These are phyloP conservation scores for Dimargaris verticillata DNA, from an alignment of 192 early-diverging fungal genomes.

Conservation along the genomic window DNA sequence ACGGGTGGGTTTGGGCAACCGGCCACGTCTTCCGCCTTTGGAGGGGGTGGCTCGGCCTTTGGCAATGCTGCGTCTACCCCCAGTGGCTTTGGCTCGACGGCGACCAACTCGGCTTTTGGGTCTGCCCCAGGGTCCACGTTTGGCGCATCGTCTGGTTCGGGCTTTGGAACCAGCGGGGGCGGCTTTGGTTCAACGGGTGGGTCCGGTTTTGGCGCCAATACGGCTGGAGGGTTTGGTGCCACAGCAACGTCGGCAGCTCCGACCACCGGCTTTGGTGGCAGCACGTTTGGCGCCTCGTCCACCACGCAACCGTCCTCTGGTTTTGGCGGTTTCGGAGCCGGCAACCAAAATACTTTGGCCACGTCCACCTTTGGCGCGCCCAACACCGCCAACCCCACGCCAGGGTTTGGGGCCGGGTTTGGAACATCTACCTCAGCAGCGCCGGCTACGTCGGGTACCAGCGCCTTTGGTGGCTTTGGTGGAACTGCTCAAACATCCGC, in stretches of 20 bases:
- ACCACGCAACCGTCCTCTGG: slow-evolving; percentile 12
- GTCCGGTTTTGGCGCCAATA: slow-evolving; percentile 17
- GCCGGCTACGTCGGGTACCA: slow-evolving; percentile 9
- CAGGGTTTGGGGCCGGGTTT: slow-evolving; percentile 26
- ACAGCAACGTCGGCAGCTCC: background rate
- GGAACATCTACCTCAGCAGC: slow-evolving; percentile 13
- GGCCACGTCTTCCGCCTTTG: slow-evolving; percentile 13
- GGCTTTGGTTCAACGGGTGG: slow-evolving; percentile 14
- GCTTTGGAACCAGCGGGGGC: slow-evolving; percentile 14
- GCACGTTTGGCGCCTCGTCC: slow-evolving; percentile 18
- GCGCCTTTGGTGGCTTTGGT: slow-evolving; percentile 33
- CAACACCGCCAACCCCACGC: slow-evolving; percentile 20
- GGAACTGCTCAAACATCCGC: slow-evolving; percentile 11
- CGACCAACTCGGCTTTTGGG: slow-evolving; percentile 26
- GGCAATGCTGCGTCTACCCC: slow-evolving; percentile 12
- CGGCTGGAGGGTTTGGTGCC: slow-evolving; percentile 24
- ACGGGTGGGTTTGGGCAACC: slow-evolving; percentile 21
- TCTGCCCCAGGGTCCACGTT: slow-evolving; percentile 4
- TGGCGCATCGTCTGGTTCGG: slow-evolving; percentile 12
- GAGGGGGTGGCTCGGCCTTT: slow-evolving; percentile 9
- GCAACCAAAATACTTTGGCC: slow-evolving; percentile 7
- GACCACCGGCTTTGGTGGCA: slow-evolving; percentile 8
- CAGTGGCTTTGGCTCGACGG: slow-evolving; percentile 21
- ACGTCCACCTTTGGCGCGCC: slow-evolving; percentile 15
- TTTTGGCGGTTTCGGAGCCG: slow-evolving; percentile 13